Conservation (phyloP, 805 yeast species). For the Lipomyces lipofer region DNA sequence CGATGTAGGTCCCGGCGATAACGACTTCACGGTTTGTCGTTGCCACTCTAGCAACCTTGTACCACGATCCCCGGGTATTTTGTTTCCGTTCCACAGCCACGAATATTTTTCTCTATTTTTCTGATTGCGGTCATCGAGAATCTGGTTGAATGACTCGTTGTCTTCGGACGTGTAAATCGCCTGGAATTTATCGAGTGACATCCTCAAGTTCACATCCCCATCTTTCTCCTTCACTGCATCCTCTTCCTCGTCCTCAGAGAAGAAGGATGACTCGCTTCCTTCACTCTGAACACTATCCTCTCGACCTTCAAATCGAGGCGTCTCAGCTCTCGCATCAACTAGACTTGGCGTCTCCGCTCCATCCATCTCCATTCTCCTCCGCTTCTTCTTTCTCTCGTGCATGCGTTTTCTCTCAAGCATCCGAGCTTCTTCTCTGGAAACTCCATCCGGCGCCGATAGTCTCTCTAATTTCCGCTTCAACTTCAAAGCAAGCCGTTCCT, state of each 20-base stretch:
- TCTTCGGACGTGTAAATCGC: slow-evolving; percentile 38
- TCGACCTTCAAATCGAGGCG: slow-evolving; percentile 1
- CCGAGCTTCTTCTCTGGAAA: slow-evolving; percentile 4
- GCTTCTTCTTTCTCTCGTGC: neutral
- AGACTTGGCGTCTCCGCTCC: slow-evolving; percentile 7
- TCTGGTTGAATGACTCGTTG: slow-evolving; percentile 35
- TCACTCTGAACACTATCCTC: neutral
- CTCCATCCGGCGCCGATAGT: slow-evolving; percentile 15
- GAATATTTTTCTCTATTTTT: slow-evolving; percentile 26
- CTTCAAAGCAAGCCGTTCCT: neutral
- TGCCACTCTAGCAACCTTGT: slow-evolving; percentile 7
- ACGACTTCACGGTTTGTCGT: neutral
- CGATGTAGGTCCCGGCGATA: too few species aligned
- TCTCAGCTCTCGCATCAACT: slow-evolving; percentile 11
- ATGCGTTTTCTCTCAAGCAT: neutral
- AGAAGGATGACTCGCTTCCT: neutral
- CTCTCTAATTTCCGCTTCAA: slow-evolving; percentile 14
- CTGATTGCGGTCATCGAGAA: slow-evolving; percentile 32
- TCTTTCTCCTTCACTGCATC: neutral
- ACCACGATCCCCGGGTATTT: slow-evolving; percentile 9
- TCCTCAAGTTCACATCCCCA: neutral
- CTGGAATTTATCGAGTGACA: slow-evolving; percentile 34
- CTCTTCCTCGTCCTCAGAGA: neutral
- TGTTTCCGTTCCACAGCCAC: slow-evolving; percentile 33
- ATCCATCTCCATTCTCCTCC: neutral